Conservation (phyloP, 768 basidiomycete species). For the Trametes cubensis region DNA sequence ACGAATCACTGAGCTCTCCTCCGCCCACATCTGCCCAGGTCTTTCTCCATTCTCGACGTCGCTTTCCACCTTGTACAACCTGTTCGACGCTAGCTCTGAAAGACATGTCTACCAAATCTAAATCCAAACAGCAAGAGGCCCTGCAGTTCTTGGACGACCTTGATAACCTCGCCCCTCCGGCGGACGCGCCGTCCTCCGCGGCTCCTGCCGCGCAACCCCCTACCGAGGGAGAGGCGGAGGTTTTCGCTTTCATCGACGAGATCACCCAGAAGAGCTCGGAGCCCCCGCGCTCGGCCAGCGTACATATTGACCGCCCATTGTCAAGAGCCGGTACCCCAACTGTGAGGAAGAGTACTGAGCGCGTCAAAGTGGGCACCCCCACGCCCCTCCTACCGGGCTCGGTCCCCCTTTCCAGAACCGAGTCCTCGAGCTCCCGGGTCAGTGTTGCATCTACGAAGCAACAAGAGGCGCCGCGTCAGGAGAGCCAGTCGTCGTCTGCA, state of each 20-base stretch:
- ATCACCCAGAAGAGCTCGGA: constrained; percentile 90
- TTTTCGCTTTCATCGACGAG: constrained; percentile 92
- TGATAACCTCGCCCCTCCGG: constrained; percentile 60
- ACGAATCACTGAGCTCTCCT: neutral
- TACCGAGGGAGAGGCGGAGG: constrained; percentile 71
- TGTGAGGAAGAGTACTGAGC: constrained; percentile 74
- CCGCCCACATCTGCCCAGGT: neutral
- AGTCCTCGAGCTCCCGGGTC: constrained; percentile 27
- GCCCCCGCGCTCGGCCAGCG: constrained; percentile 62
- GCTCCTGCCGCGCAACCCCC: constrained; percentile 27
- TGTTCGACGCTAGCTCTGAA: neutral
- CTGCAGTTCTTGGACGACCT: constrained; percentile 93
- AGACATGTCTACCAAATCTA: constrained; percentile 50
- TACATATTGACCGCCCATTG: constrained; percentile 57
- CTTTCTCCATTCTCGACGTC: too few species aligned
- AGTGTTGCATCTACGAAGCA: constrained; percentile 20
- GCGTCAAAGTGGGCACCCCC: constrained; percentile 63
- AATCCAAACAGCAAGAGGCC: constrained; percentile 86
- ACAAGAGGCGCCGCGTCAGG: constrained; percentile 22
- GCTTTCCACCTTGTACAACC: too few species aligned
- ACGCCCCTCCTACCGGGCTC: constrained; percentile 42
- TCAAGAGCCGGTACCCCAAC: constrained; percentile 73
- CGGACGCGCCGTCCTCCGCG: constrained; percentile 29
- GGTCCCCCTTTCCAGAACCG: constrained; percentile 35
- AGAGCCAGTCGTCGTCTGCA: constrained; percentile 20